Percentiles rank a stretch among this genome's conserved stretches.
Conservation (phyloP, 1,284 basidiomycete genomes). For the Hemileia vastatrix region DNA sequence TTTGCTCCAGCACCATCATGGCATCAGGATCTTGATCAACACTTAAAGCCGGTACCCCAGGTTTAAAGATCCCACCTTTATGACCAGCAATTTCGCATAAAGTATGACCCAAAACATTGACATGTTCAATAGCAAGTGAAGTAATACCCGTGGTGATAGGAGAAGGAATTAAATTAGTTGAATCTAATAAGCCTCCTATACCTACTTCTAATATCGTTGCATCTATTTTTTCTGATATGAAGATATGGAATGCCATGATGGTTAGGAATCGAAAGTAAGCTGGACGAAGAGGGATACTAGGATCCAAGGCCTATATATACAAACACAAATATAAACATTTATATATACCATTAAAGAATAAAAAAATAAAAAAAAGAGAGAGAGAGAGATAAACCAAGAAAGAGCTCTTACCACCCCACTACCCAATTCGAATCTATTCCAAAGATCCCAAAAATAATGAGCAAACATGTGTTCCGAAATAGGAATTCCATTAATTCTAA, state of each 20-base stretch:
- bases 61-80: constrained; percentile 93
- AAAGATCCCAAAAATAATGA: constrained; percentile 90
- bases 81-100: constrained; percentile 84
- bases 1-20: no score
- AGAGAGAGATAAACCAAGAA: background rate
- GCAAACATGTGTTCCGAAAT: constrained; percentile 80
- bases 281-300: constrained; percentile 62
- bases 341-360: no score
- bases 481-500: constrained; percentile 83
- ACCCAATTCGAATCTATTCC: constrained; percentile 64
- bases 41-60: constrained; percentile 19
- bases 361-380: no score
- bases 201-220: constrained; percentile 95
- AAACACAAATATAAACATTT: no score
- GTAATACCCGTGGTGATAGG: constrained; percentile 84
- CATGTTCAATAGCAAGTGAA: constrained; percentile 85
- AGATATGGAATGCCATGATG: constrained; percentile 81
- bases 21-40: no score
- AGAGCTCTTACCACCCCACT: constrained; percentile 6
- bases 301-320: constrained; percentile 38
- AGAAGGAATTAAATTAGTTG: constrained; percentile 87
- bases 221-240: constrained; percentile 53
- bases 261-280: constrained; percentile 93
- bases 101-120: constrained; percentile 80
- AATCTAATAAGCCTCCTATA: constrained; percentile 87